Evolutionary conservation across 805 yeast genomes (phyloP), one percentile per base, ranked within the genome.

Genomic region (Candida caryicola): DNA sequence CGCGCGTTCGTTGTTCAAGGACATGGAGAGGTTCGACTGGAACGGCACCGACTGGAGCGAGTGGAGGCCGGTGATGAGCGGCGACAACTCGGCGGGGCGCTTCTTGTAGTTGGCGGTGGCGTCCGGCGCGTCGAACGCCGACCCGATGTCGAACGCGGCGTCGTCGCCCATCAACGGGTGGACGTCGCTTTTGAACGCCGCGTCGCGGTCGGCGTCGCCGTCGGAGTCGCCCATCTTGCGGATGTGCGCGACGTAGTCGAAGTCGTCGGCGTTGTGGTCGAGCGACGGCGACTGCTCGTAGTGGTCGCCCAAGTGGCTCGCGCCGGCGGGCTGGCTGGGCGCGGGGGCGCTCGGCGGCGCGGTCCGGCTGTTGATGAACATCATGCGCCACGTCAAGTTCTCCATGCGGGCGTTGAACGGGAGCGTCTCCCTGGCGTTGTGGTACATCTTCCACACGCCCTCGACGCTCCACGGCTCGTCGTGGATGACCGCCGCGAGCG

Each of bases 331-430:
- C 10, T 7, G 7, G 7, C 7, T 21, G 7, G 25, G 10, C 10
- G 25, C 7, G 33, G 32, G 44, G 45, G 26, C 55, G 37, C 41
- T 23, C 41, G 13, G 17, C 14, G 37, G 14, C 9, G 25, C 7
- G 7, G 7, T 32, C 34, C 36, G 40, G 38, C 46, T 41, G 36
- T 57, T 57, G 47, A 82, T 66, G 31, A 73, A 77, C 90, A 88
- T 82, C 78, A 88, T 74, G 42, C 96, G 66, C 96, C 96, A 88
- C 7, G 95, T 81, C 38, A 88, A 60, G 55, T 89, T 89, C 53
- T 85, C 87, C 81, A 89, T 83, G 35, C 96, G 67, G 18, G 78
- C 74, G 39, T 76, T 74, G 57, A 85, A 80, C 1, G 95, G 95
- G 29, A 89, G 62, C 9, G 82, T 71, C 8, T 85, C 81, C 47